These are phyloP conservation scores for Benincasa hispida DNA, from an alignment of 306 rosid species.

Conservation along the genomic window DNA sequence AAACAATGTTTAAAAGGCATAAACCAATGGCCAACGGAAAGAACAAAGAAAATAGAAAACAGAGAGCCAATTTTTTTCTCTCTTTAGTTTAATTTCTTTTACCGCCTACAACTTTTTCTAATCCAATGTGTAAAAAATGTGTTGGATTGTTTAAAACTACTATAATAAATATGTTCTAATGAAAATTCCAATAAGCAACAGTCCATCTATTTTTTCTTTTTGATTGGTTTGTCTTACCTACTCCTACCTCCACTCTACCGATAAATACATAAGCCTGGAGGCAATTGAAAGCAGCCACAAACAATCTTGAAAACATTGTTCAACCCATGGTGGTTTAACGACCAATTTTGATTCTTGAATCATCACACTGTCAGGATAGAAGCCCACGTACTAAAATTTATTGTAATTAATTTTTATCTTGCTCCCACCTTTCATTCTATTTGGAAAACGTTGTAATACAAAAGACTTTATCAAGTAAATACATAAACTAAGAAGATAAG, in stretches of 20 bases:
- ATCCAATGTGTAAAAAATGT: background rate
- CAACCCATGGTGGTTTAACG: too few relatives aligned
- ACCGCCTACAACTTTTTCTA: background rate
- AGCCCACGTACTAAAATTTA: background rate
- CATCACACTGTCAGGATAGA: background rate
- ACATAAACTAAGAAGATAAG: background rate
- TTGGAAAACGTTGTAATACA: background rate
- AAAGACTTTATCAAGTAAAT: background rate
- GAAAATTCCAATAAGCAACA: background rate
- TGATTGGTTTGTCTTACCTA: too few relatives aligned
- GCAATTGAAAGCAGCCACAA: too few relatives aligned
- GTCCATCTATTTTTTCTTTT: too few relatives aligned
- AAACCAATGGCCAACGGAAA: background rate
- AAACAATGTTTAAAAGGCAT: background rate
- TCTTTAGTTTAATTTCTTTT: too few relatives aligned
- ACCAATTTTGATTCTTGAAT: too few relatives aligned
- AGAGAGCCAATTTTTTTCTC: background rate
- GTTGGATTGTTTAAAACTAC: background rate
- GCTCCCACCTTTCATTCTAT: background rate
- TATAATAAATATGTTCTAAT: too few relatives aligned
- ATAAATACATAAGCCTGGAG: too few relatives aligned
- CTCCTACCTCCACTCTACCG: too few relatives aligned
- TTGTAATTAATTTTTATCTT: background rate
- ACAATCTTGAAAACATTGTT: too few relatives aligned
- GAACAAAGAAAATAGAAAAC: background rate